phyloP scores from a whole-genome alignment of 441 rosid genomes.

The Aleurites moluccanus region DNA sequence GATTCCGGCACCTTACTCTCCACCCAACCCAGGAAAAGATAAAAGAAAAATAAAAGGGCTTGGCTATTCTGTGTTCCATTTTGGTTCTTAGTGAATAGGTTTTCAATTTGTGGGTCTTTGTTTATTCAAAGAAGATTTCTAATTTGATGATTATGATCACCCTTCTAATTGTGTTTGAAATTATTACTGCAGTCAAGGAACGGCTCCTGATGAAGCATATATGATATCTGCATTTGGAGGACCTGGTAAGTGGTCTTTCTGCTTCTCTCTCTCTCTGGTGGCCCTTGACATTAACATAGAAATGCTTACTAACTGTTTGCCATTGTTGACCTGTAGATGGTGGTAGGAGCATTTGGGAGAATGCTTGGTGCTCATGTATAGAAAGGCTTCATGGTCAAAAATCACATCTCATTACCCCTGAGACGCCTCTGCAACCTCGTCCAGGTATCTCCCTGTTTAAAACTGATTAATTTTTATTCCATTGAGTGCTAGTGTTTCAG shows the following conservation, averaged over 20 bases:
- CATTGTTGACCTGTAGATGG: constrained; percentile 55
- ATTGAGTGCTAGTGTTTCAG: constrained; percentile 22
- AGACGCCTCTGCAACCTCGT: constrained; percentile 69
- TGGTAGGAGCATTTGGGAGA: constrained; percentile 87
- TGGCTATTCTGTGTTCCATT: neutral
- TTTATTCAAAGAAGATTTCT: neutral
- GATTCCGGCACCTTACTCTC: neutral
- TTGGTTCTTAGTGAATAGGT: neutral
- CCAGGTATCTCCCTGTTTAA: constrained; percentile 47
- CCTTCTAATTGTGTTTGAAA: constrained; percentile 23
- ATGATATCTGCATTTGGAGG: constrained; percentile 99
- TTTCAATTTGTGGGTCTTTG: constrained; percentile 6
- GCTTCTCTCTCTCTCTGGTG: constrained; percentile 13
- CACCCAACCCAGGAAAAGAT: neutral
- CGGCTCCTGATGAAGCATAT: constrained; percentile 90
- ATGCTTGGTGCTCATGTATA: constrained; percentile 65
- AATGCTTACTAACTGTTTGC: constrained; percentile 26
- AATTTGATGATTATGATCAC: constrained; percentile 11
- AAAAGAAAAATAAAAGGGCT: neutral
- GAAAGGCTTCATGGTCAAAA: constrained; percentile 66
- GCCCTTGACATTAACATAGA: neutral
- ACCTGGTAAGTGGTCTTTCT: constrained; percentile 51
- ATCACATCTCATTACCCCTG: constrained; percentile 47
- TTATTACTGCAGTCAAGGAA: constrained; percentile 74
- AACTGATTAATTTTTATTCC: constrained; percentile 17